phyloP scores from a whole-genome alignment of 257 asterid genomes.

The Rhazya stricta region DNA sequence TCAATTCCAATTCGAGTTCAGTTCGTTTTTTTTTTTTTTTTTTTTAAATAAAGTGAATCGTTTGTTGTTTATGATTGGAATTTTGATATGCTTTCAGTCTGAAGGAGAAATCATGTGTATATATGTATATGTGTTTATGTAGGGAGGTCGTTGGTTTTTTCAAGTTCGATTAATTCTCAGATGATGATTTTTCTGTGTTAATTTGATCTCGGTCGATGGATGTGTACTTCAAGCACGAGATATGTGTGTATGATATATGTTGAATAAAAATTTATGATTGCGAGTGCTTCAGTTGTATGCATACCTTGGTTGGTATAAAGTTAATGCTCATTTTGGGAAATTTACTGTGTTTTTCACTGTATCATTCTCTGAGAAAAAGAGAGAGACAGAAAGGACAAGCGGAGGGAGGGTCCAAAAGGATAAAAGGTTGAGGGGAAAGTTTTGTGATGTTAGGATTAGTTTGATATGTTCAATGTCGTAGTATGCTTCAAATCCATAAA shows the following conservation, averaged over 20 bases:
- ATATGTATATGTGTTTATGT: neutral
- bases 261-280: neutral
- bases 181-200: neutral
- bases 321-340: neutral
- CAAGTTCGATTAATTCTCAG: neutral
- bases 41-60: neutral
- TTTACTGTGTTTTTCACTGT: neutral
- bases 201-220: neutral
- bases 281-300: neutral
- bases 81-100: slow-evolving; percentile 9
- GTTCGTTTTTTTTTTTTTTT: neutral
- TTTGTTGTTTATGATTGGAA: neutral
- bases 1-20: neutral
- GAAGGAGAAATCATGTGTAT: neutral
- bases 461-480: neutral
- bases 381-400: neutral
- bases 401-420: neutral
- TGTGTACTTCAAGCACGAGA: neutral
- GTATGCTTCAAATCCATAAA: too few species aligned
- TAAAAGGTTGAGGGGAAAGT: neutral
- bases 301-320: neutral
- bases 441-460: neutral
- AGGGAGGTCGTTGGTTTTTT: neutral
- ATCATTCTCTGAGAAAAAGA: neutral
- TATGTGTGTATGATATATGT: neutral